Evolutionary conservation across 805 yeast species (phyloP), one percentile per base, ranked within the genome.

Genomic region (Lipomyces oligophaga): DNA sequence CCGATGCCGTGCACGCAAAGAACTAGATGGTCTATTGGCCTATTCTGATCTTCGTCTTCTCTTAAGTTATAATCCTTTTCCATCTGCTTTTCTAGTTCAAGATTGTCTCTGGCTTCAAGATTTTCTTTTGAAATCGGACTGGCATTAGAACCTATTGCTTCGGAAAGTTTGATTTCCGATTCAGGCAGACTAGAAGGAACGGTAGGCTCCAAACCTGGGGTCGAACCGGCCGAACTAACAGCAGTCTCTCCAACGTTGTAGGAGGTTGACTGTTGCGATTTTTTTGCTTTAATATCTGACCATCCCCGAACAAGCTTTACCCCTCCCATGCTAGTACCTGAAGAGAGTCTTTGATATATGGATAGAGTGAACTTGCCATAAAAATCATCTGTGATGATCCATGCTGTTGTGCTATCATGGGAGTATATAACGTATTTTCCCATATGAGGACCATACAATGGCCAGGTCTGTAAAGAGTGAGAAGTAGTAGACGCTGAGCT

Each of bases 1-100:
- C 97, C 98, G 50, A 90, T 85, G 0, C 98, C 98, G 67, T 90
- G 98, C 24, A 90, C 77, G 61, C 96, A 87, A n/a, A 90, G 69
- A 1, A 89, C 78, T 52, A 90, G 67, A 60, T 81, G 86, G 28
- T 80, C 80, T 20, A 78, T 64, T 40, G 70, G 65, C 36, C 78
- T 36, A 20, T 46, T 43, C 27, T 41, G 56, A 42, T 52, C 54
- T 31, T 49, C 56, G 13, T 44, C 49, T 18, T 36, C 47, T 15
- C 47, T 45, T 4, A 15, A 24, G 11, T 34, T 41, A 32, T 63
- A 60, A 34, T 63, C 67, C 15, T 56, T 38, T 24, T 55, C 60
- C 62, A 62, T 61, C 43, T 60, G 59, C 10, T 47, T 45, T 33
- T 58, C 58, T 36, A 52, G 27, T 8, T 49, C 22, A 20, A 32